phyloP scores from a whole-genome alignment of 441 rosid species.

The Bruguiera hainesii region DNA sequence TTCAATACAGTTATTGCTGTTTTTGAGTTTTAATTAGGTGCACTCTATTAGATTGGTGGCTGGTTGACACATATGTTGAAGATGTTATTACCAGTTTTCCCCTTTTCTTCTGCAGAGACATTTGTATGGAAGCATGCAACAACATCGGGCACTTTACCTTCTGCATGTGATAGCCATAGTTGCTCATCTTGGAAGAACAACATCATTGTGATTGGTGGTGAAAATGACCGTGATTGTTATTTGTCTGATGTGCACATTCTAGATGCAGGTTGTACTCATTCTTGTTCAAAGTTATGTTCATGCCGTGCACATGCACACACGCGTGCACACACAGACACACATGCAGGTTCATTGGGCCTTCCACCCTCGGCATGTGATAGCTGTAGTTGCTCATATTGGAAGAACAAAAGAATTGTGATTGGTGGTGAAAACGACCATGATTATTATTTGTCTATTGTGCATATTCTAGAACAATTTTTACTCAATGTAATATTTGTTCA shows the following conservation, averaged over 20 bases:
- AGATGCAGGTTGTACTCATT: constrained; percentile 64
- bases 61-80: background rate
- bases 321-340: background rate
- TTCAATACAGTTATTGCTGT: background rate
- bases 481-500: background rate
- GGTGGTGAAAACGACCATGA: constrained; percentile 97
- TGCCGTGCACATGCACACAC: background rate
- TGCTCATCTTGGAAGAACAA: constrained; percentile 95
- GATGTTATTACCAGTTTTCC: constrained; percentile 2
- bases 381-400: constrained; percentile 92
- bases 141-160: constrained; percentile 79
- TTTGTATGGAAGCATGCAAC: constrained; percentile 78
- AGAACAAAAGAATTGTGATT: constrained; percentile 67
- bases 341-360: constrained; percentile 42
- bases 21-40: background rate
- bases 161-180: constrained; percentile 92
- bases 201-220: constrained; percentile 86
- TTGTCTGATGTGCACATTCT: constrained; percentile 91
- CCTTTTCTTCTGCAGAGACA: constrained; percentile 55
- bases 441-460: constrained; percentile 85
- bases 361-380: constrained; percentile 94
- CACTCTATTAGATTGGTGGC: background rate
- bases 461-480: constrained; percentile 85
- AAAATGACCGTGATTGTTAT: constrained; percentile 88
- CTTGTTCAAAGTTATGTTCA: background rate